These are phyloP conservation scores for Micractinium sp. DNA, from an alignment of 139 green algal genomes.

Conservation along the genomic window DNA sequence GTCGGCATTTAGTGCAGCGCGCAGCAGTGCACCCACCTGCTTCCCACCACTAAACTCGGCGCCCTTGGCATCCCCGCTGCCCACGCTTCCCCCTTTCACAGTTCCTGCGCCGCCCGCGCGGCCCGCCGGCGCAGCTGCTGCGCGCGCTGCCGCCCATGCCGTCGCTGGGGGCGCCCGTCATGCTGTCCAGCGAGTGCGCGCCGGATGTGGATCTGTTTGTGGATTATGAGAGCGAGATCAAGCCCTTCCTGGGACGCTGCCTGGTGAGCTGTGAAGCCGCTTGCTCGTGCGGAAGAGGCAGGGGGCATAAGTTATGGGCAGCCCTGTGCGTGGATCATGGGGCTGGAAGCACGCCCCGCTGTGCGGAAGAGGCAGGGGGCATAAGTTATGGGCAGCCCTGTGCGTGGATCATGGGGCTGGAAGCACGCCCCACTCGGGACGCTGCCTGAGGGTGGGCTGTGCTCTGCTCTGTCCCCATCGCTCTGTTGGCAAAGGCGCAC, in stretches of 20 bases:
- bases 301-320: too few relatives aligned
- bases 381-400: too few relatives aligned
- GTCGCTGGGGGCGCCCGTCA: slow-evolving; percentile 34
- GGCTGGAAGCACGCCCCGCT: too few relatives aligned
- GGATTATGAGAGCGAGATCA: slow-evolving; percentile 71
- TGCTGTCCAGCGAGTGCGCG: background rate
- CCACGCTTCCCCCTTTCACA: background rate
- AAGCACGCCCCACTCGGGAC: background rate
- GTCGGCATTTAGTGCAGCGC: too few relatives aligned
- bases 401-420: too few relatives aligned
- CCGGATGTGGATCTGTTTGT: slow-evolving; percentile 70
- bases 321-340: too few relatives aligned
- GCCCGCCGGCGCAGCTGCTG: slow-evolving; percentile 11
- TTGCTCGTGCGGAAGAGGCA: too few relatives aligned
- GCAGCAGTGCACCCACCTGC: too few relatives aligned
- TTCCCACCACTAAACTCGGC: background rate
- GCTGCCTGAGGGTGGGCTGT: too few relatives aligned
- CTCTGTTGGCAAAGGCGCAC: too few relatives aligned
- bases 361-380: too few relatives aligned
- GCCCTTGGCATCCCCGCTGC: background rate
- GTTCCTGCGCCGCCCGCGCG: slow-evolving; percentile 9
- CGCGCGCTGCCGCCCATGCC: slow-evolving; percentile 41
- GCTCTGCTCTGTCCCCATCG: too few relatives aligned
- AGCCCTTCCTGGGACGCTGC: slow-evolving; percentile 64
- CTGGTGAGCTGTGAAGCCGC: slow-evolving; percentile 43